Base-by-base conservation (phyloP, 768 basidiomycete genomes). In the Dioszegia aurantiaca region DNA sequence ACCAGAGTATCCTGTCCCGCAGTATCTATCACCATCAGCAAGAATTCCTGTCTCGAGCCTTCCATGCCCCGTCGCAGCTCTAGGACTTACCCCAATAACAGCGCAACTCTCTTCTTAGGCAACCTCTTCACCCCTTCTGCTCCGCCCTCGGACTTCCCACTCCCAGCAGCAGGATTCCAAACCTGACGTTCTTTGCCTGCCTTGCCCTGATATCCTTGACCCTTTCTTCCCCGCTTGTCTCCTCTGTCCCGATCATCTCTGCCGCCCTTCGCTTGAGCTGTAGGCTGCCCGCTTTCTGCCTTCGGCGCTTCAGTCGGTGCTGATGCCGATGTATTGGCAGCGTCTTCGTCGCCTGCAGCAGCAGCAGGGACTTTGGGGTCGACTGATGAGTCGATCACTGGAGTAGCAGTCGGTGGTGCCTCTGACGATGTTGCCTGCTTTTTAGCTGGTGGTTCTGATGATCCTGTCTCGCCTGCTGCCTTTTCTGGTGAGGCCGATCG, bases 1-100 rank as follows among this genome's bases (percentile, higher is more conserved):
- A 23, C 94, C 94, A 68, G 83, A 87, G 74, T 86, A 95, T 0
- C 89, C 90, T 0, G 89, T 86, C 5, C 94, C 94, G 77, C 89
- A 70, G 57, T 69, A 74, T 16, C 65, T 64, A 49, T 9, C 6
- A 31, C 24, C 10, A 40, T 53, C 51, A 53, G 51, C 37, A 9
- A 39, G 26, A 40, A 19, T 43, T 26, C n/a, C n/a, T n/a, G n/a
- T n/a, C n/a, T n/a, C n/a, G n/a, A n/a, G n/a, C n/a, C n/a, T n/a
- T n/a, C n/a, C n/a, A n/a, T n/a, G n/a, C n/a, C n/a, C n/a, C n/a
- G n/a, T n/a, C n/a, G n/a, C n/a, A n/a, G n/a, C n/a, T n/a, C n/a
- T n/a, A n/a, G n/a, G 17, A 59, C 60, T 45, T 43, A 67, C 65
- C 67, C 67, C 3, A 69, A 10, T 26, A 69, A 39, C 5, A 69